Evolutionary conservation across 352 stramenopile species (phyloP).

Genomic region (Peronospora destructor): DNA sequence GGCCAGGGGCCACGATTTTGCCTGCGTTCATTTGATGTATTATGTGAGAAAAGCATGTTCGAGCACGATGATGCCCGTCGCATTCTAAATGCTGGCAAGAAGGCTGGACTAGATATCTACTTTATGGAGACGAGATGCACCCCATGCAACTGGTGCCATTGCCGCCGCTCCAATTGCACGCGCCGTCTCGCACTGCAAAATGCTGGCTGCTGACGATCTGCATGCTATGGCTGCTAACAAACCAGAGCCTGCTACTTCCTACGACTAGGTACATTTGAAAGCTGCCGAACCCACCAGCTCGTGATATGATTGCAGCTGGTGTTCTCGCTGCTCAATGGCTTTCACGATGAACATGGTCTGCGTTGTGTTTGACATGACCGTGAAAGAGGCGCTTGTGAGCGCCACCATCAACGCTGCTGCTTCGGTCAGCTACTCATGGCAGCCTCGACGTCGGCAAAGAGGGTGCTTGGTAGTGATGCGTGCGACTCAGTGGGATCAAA

Average conservation of each 20-base stretch:
- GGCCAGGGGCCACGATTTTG: no score
- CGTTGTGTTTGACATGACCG: conserved; percentile 78
- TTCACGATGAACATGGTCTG: conserved; percentile 86
- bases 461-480: conserved; percentile 57
- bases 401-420: conserved; percentile 79
- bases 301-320: conserved; percentile 57
- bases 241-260: no score
- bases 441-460: conserved; percentile 74
- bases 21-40: no score
- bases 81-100: no score
- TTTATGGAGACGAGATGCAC: conserved; percentile 78
- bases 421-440: conserved; percentile 66
- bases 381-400: conserved; percentile 78
- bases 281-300: conserved; percentile 58
- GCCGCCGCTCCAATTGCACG: conserved; percentile 50
- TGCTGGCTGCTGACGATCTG: conserved; percentile 62
- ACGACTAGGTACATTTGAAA: conserved; percentile 60
- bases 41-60: no score
- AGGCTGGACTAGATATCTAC: no score
- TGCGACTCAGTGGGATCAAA: conserved; percentile 70
- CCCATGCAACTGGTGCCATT: conserved; percentile 56
- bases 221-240: no score
- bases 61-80: no score
- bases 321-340: conserved; percentile 80
- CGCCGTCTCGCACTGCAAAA: conserved; percentile 72